These are phyloP conservation scores for Gonapodya sp. DNA, from an alignment of 192 early-diverging fungal genomes.

Conservation along the genomic window DNA sequence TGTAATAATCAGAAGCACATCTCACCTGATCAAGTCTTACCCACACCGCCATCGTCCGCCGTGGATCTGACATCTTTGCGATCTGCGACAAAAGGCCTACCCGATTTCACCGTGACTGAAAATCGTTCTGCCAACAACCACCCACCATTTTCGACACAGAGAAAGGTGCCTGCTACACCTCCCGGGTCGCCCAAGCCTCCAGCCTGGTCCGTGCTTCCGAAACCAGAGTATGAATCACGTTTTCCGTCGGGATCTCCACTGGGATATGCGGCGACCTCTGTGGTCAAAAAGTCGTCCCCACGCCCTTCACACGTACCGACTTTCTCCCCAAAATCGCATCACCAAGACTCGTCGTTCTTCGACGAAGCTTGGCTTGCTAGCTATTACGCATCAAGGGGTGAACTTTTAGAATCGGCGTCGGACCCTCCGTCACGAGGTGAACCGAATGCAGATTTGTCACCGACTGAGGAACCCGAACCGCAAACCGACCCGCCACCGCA, in stretches of 20 bases:
- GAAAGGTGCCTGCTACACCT: neutral
- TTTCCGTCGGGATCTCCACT: too few species aligned
- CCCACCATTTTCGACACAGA: too few species aligned
- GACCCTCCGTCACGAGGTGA: neutral
- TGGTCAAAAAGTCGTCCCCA: too few species aligned
- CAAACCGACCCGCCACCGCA: too few species aligned
- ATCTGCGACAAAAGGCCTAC: neutral
- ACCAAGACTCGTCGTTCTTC: neutral
- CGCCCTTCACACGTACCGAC: too few species aligned
- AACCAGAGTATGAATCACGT: neutral
- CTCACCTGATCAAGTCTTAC: too few species aligned
- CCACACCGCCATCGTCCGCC: neutral
- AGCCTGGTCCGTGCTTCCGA: neutral
- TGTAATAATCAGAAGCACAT: too few species aligned
- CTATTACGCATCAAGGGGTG: neutral
- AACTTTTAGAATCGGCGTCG: neutral
- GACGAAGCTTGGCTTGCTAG: neutral
- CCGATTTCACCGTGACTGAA: too few species aligned
- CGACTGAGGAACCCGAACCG: too few species aligned
- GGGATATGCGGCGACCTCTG: too few species aligned
- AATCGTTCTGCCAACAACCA: too few species aligned
- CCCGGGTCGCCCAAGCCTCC: neutral
- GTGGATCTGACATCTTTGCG: neutral
- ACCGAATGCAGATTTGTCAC: neutral
- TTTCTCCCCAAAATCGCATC: too few species aligned